Evolutionary conservation across 2,329 filamentous ascomycete genomes (phyloP).

Genomic region (Karstenula rhodostoma): DNA sequence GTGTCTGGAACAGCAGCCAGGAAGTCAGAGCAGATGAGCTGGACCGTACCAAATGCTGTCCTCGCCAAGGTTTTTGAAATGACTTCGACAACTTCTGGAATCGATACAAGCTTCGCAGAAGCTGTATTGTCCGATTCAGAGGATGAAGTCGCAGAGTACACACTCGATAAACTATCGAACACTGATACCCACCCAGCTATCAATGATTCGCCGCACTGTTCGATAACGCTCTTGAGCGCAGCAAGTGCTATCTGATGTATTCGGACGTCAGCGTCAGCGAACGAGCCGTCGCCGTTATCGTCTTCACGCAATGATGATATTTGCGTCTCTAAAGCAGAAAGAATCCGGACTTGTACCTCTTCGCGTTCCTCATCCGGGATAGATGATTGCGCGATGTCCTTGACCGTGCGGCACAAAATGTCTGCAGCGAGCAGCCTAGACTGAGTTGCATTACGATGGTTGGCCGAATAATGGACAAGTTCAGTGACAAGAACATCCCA

Average conservation of each 20-base stretch:
- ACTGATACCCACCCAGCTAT: conserved; percentile 84
- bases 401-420: conserved; percentile 58
- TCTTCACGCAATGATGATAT: conserved; percentile 65
- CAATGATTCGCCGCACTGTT: conserved; percentile 86
- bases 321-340: conserved; percentile 71
- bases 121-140: conserved; percentile 3
- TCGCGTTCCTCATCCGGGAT: conserved; percentile 53
- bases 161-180: conserved; percentile 84
- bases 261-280: conserved; percentile 73
- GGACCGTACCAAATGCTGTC: conserved; percentile 86
- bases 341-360: conserved; percentile 74
- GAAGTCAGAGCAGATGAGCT: conserved; percentile 96
- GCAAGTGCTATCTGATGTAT: conserved; percentile 84
- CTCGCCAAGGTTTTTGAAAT: conserved; percentile 79
- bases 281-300: conserved; percentile 62
- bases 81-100: conserved; percentile 34
- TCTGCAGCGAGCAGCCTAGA: conserved; percentile 60
- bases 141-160: conserved; percentile 62
- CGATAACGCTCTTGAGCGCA: conserved; percentile 80
- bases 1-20: conserved; percentile 73
- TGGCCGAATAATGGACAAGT: conserved; percentile 58
- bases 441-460: conserved; percentile 48
- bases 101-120: neutral
- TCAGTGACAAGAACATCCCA: conserved; percentile 74
- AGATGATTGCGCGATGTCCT: conserved; percentile 60